These are phyloP conservation scores for Dactylellina haptotyla DNA, from an alignment of 2,329 filamentous ascomycete genomes.

Conservation along the genomic window DNA sequence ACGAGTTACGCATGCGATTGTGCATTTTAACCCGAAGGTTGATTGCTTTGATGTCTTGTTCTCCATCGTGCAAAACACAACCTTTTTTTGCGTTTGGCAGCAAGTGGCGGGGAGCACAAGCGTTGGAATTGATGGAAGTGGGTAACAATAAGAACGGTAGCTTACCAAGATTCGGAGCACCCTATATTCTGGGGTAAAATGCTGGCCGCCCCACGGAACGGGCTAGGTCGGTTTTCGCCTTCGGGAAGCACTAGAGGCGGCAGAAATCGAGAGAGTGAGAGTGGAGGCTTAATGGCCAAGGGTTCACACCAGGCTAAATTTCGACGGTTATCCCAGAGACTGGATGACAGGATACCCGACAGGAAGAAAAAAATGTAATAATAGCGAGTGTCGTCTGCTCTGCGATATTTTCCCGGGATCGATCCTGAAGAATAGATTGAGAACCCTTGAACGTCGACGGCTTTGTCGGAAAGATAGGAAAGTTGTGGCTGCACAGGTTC, in stretches of 20 bases:
- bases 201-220: constrained; percentile 44
- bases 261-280: constrained; percentile 50
- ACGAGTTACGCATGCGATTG: constrained; percentile 10
- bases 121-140: constrained; percentile 25
- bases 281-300: constrained; percentile 43
- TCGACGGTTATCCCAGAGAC: constrained; percentile 37
- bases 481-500: constrained; percentile 48
- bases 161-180: constrained; percentile 42
- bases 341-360: constrained; percentile 36
- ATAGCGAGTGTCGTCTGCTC: constrained; percentile 34
- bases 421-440: constrained; percentile 38
- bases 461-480: constrained; percentile 53
- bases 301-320: constrained; percentile 53
- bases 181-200: constrained; percentile 50
- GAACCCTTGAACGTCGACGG: constrained; percentile 52
- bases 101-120: no score
- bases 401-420: constrained; percentile 54
- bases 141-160: no score
- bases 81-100: background rate
- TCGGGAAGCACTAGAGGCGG: constrained; percentile 52
- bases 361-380: constrained; percentile 2
- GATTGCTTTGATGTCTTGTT: constrained; percentile 10
- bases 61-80: background rate
- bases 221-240: constrained; percentile 48
- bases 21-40: constrained; percentile 19